These are phyloP conservation scores for Trametes sanguinea DNA, from an alignment of 768 basidiomycete species.

Conservation along the genomic window DNA sequence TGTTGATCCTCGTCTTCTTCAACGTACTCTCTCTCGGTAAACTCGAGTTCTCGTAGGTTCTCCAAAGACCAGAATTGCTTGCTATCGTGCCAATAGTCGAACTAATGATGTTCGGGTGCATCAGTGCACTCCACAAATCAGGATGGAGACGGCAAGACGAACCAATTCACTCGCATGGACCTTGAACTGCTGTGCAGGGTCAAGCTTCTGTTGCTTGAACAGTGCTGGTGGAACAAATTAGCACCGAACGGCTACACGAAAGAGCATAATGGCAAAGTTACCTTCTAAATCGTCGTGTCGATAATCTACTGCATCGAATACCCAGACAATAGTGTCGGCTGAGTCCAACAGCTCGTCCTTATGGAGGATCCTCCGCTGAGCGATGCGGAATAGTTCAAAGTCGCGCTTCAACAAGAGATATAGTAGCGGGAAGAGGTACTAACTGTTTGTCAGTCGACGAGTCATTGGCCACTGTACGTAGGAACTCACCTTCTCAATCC, in stretches of 20 bases:
- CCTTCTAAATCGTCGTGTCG: constrained; percentile 31
- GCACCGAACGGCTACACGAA: too few species aligned
- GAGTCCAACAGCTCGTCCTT: constrained; percentile 30
- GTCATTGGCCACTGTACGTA: neutral
- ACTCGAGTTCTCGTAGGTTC: neutral
- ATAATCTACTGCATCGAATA: constrained; percentile 23
- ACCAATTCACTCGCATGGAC: constrained; percentile 34
- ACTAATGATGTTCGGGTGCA: neutral
- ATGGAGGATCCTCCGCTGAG: constrained; percentile 28
- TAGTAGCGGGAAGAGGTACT: constrained; percentile 39
- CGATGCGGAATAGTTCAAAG: constrained; percentile 35
- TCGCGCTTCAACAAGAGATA: constrained; percentile 38
- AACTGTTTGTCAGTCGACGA: too few species aligned
- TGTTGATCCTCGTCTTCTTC: constrained; percentile 30
- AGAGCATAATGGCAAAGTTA: neutral
- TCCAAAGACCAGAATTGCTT: constrained; percentile 7
- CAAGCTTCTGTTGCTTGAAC: constrained; percentile 33
- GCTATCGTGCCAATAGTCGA: constrained; percentile 19
- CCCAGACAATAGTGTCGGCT: constrained; percentile 19
- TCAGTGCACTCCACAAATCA: too few species aligned
- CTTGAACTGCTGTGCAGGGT: constrained; percentile 30
- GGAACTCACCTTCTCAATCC: constrained; percentile 36
- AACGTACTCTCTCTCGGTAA: constrained; percentile 20
- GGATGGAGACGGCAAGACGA: too few species aligned
- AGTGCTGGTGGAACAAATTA: constrained; percentile 20